Percentiles rank a stretch among this genome's conserved stretches.
Conservation (phyloP, 805 yeast species). For the Monosporozyma aerobia region DNA sequence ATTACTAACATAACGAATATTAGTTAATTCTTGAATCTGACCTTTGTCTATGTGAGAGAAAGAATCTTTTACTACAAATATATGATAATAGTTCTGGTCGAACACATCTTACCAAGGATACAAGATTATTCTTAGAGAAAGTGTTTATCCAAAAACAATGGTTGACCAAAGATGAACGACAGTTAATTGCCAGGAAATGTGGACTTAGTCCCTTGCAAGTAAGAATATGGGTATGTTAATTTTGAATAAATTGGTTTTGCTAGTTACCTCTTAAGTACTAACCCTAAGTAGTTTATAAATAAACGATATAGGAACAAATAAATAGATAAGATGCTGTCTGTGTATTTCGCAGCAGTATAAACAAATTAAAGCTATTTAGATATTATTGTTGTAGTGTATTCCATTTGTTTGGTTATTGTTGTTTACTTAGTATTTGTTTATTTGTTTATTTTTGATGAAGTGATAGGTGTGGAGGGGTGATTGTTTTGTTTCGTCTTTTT, state of each 20-base stretch:
- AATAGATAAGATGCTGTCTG: too few relatives aligned
- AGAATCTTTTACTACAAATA: constrained; percentile 4
- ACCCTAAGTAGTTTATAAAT: constrained; percentile 6
- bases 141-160: constrained; percentile 15
- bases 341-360: constrained; percentile 1
- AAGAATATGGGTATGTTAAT: constrained; percentile 19
- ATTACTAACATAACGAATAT: too few relatives aligned
- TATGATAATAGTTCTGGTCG: constrained; percentile 4
- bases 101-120: constrained; percentile 6
- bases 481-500: too few relatives aligned
- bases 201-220: constrained; percentile 18
- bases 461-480: background rate
- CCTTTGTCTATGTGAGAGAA: constrained; percentile 5
- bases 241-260: constrained; percentile 1
- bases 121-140: constrained; percentile 12
- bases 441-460: background rate
- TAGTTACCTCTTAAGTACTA: constrained; percentile 3
- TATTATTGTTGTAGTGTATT: background rate
- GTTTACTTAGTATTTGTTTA: background rate
- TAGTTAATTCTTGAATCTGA: constrained; percentile 6
- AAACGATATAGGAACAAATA: too few relatives aligned
- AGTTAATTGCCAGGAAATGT: constrained; percentile 15
- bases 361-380: constrained; percentile 1
- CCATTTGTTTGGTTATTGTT: background rate
- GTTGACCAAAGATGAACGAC: constrained; percentile 18